These are phyloP conservation scores for Amaranthus cruentus DNA, from an alignment of 148 eudicot species.

Conservation along the genomic window DNA sequence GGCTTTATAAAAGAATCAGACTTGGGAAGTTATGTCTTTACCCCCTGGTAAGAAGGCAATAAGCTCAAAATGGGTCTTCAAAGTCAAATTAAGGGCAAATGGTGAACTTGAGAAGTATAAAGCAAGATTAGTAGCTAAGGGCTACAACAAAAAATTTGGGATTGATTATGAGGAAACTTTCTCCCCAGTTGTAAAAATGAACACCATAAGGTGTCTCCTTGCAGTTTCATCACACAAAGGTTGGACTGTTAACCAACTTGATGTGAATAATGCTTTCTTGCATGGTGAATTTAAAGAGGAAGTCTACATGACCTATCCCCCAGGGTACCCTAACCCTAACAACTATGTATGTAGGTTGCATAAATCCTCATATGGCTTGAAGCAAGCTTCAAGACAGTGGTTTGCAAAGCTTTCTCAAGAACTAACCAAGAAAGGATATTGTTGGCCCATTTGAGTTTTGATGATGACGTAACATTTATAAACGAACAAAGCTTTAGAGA, in stretches of 20 bases:
- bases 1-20: neutral
- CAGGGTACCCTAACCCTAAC: neutral
- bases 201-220: neutral
- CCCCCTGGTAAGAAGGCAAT: neutral
- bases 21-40: neutral
- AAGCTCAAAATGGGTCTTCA: slow-evolving; percentile 2
- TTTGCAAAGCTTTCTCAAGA: too few species aligned
- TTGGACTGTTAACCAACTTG: too few species aligned
- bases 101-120: too few species aligned
- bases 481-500: too few species aligned
- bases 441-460: too few species aligned
- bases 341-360: neutral
- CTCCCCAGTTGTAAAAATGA: neutral
- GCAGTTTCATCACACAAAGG: too few species aligned
- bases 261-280: neutral
- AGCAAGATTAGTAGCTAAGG: too few species aligned
- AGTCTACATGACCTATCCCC: neutral
- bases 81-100: neutral
- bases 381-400: too few species aligned
- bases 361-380: neutral
- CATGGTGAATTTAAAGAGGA: neutral
- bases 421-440: too few species aligned
- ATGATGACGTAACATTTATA: too few species aligned
- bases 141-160: neutral
- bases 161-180: neutral